These are phyloP conservation scores for Penicillium occitanis DNA, from an alignment of 2,329 filamentous ascomycete genomes.

Conservation along the genomic window DNA sequence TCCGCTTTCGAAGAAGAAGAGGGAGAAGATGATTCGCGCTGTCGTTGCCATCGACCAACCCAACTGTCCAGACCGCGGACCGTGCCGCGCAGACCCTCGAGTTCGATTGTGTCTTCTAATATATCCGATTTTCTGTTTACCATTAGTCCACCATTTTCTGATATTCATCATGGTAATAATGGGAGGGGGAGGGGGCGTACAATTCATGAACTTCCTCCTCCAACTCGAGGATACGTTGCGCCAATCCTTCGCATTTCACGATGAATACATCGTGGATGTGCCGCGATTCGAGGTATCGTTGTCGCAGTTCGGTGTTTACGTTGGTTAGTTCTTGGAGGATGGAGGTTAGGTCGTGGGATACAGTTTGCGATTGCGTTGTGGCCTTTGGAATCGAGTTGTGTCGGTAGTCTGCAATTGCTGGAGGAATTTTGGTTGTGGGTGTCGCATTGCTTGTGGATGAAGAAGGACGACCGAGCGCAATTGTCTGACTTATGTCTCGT, in stretches of 20 bases:
- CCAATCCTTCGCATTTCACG: constrained; percentile 57
- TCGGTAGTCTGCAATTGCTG: neutral
- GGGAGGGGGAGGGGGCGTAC: constrained; percentile 41
- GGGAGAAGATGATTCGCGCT: constrained; percentile 23
- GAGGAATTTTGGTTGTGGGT: constrained; percentile 15
- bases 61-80: constrained; percentile 38
- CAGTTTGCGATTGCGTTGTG: constrained; percentile 1
- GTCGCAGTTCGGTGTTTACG: constrained; percentile 30
- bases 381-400: neutral
- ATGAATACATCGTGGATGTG: constrained; percentile 64
- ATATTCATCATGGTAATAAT: neutral
- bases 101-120: constrained; percentile 35
- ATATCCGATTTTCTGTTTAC: constrained; percentile 30
- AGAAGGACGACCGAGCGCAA: constrained; percentile 24
- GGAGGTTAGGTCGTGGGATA: constrained; percentile 23
- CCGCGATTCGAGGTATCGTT: constrained; percentile 40
- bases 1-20: neutral
- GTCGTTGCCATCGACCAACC: constrained; percentile 31
- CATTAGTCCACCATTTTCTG: neutral
- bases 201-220: constrained; percentile 60
- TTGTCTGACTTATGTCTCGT: constrained; percentile 25
- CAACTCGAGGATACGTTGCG: constrained; percentile 60
- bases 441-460: constrained; percentile 18
- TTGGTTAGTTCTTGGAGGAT: constrained; percentile 30
- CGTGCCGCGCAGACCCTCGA: constrained; percentile 39